Base-by-base conservation (phyloP, 139 green algal genomes). In the Edaphochlamys debaryana region DNA sequence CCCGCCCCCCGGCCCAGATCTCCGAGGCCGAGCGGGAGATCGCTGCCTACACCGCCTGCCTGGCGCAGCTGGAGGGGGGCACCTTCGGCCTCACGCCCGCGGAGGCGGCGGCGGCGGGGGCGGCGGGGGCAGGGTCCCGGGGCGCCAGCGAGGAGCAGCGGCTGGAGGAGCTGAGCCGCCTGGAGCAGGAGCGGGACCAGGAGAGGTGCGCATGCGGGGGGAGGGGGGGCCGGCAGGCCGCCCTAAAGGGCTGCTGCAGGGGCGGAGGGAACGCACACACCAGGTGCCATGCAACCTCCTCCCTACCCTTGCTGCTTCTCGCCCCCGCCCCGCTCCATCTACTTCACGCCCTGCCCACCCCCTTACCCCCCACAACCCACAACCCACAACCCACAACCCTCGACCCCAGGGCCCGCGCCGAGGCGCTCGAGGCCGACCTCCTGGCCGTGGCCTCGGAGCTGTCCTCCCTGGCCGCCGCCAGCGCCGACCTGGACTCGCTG, bases 1-100 rank as follows among this genome's bases (percentile, higher is more conserved):
- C 58, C 6, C 25, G 15, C 5, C 62, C 11, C 11, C 45, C 5
- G 36, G 3, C n/a, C 1, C 80, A 95, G 85, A 86, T 95, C 25
- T 60, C 79, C 27, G 93, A 98, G 54, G 79, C 90, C 37, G 89
- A 98, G 80, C 77, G 72, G 11, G 92, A 97, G 72, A 89, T 95
- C 23, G 74, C 86, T 0, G 86, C 88, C 23, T 98, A 98, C 83
- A 85, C 92, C 42, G 78, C 82, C 4, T 93, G 89, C 9, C 80
- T 97, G 30, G 22, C 62, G 0, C 56, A 72, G 75, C 89, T 95
- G 72, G 82, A 91, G 66, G 64, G 62, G 34, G 90, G 88, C 64
- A n/a, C n/a, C n/a, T n/a, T n/a, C n/a, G n/a, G n/a, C n/a, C n/a
- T n/a, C n/a, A n/a, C n/a, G n/a, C n/a, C n/a, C 54, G 69, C n/a